Evolutionary conservation across 176 grass and related monocot genomes (phyloP).

Genomic region (Cocos nucifera): DNA sequence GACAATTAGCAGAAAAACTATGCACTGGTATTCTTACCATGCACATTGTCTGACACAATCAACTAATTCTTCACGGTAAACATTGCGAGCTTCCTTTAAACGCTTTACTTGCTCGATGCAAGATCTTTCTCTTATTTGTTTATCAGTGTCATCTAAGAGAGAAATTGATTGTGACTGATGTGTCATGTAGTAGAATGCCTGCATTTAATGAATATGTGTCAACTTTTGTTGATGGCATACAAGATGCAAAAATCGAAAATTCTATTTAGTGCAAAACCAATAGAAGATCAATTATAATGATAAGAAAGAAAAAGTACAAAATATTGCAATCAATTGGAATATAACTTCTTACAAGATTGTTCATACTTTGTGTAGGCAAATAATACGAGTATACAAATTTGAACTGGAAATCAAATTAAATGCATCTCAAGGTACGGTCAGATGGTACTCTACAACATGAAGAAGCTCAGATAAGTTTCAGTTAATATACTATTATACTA

Average conservation of each 20-base stretch:
- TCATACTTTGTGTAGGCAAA: not conserved
- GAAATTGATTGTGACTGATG: slow-evolving; percentile 65
- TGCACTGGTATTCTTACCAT: slow-evolving; percentile 33
- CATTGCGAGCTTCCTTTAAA: slow-evolving; percentile 74
- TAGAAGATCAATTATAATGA: not conserved
- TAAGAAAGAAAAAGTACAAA: not conserved
- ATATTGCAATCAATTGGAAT: not conserved
- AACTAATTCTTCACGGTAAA: slow-evolving; percentile 73
- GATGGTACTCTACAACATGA: no score
- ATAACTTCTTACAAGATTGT: not conserved
- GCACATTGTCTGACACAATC: slow-evolving; percentile 75
- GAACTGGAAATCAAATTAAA: no score
- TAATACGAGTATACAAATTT: no score
- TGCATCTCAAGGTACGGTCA: no score
- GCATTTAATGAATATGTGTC: slow-evolving; percentile 22
- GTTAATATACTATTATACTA: no score
- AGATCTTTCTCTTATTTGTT: slow-evolving; percentile 74
- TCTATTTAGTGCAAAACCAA: not conserved
- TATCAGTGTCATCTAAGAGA: slow-evolving; percentile 82
- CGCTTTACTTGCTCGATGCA: slow-evolving; percentile 65
- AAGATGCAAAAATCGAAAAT: not conserved
- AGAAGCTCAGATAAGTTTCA: no score
- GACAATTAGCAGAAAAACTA: no score
- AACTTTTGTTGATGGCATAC: slow-evolving; percentile 10
- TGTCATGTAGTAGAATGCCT: slow-evolving; percentile 86